Conservation (phyloP, 148 eudicot genomes). For the Amaranthus hypochondriacus region DNA sequence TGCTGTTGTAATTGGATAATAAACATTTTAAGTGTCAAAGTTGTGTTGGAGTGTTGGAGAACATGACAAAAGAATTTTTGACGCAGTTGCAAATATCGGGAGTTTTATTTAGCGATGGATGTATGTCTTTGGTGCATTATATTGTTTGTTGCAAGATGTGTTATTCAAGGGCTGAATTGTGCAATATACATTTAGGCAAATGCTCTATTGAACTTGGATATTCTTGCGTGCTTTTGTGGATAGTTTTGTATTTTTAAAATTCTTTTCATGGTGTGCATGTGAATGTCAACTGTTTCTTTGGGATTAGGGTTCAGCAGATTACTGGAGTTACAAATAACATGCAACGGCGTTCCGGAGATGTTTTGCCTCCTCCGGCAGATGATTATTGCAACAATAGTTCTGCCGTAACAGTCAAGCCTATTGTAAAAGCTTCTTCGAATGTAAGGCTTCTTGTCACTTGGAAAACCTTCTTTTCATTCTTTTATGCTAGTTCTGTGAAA, state of each 20-base stretch:
- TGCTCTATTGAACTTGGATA: background rate
- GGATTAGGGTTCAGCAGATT: conserved; percentile 84
- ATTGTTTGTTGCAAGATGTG: background rate
- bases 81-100: no score
- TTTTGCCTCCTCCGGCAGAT: conserved; percentile 76
- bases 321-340: conserved; percentile 60
- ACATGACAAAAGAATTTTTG: no score
- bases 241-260: background rate
- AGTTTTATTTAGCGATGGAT: no score
- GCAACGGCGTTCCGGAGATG: conserved; percentile 62
- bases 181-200: background rate
- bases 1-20: no score
- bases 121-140: background rate
- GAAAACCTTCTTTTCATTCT: background rate
- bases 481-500: background rate
- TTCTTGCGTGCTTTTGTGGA: background rate
- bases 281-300: no score
- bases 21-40: no score
- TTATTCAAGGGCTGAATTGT: background rate
- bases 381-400: conserved; percentile 37
- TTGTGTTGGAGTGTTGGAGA: no score
- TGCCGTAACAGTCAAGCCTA: conserved; percentile 33
- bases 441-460: conserved; percentile 38
- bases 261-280: background rate
- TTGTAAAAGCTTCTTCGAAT: conserved; percentile 34